These are phyloP conservation scores for Metrosideros polymorpha DNA, from an alignment of 441 rosid genomes.

Conservation along the genomic window DNA sequence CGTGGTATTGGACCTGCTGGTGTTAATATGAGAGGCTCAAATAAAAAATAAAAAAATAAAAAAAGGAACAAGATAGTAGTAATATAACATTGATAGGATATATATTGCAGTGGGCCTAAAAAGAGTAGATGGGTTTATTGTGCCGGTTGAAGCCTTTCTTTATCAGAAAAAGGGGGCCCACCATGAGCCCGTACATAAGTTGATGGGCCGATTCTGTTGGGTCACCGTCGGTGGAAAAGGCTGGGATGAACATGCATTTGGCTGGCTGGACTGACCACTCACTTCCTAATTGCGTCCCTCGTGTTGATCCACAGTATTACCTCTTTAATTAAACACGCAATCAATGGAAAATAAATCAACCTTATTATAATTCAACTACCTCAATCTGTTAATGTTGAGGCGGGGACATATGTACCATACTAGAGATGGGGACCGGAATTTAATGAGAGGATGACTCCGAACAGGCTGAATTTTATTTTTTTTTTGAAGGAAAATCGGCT, in stretches of 20 bases:
- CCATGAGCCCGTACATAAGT: not conserved
- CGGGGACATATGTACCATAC: not conserved
- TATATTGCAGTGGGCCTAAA: not conserved
- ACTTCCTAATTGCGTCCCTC: not conserved
- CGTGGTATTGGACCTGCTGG: too few relatives aligned
- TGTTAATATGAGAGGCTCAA: too few relatives aligned
- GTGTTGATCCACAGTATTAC: not conserved
- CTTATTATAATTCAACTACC: not conserved
- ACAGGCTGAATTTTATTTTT: not conserved
- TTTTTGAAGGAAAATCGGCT: not conserved
- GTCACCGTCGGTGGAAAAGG: not conserved
- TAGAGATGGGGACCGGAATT: not conserved
- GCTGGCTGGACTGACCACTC: not conserved
- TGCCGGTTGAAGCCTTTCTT: not conserved
- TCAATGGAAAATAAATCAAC: not conserved
- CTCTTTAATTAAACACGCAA: not conserved
- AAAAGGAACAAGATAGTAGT: not conserved
- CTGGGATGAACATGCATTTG: not conserved
- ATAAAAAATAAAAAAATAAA: not conserved
- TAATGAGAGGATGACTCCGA: not conserved
- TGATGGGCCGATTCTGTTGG: not conserved
- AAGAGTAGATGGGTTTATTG: not conserved
- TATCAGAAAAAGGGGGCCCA: not conserved
- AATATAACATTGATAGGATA: not conserved
- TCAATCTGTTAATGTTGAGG: not conserved